Conservation (phyloP, 1,139 yeast species). For the Candida freyschussii region DNA sequence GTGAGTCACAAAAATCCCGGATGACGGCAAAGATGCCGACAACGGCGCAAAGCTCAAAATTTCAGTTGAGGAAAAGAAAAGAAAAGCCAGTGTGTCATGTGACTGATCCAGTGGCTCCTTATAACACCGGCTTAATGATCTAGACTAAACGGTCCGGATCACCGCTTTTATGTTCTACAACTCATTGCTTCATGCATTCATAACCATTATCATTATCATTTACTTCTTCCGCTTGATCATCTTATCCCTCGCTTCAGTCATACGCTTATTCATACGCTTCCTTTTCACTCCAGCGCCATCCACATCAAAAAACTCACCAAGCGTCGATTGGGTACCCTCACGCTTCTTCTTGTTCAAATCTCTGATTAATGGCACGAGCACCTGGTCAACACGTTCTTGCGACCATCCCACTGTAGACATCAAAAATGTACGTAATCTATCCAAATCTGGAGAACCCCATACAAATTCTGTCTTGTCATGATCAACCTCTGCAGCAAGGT, state of each 20-base stretch:
- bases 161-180: no score
- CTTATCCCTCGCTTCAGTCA: slow-evolving; percentile 52
- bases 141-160: no score
- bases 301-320: slow-evolving; percentile 55
- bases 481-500: slow-evolving; percentile 77
- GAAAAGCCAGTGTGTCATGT: no score
- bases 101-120: no score
- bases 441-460: slow-evolving; percentile 91
- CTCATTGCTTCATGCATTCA: no score
- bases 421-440: slow-evolving; percentile 66
- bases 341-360: slow-evolving; percentile 62
- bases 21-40: no score
- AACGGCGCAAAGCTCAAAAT: no score
- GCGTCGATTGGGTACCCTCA: slow-evolving; percentile 51
- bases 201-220: no score
- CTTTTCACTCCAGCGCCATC: slow-evolving; percentile 31
- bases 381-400: slow-evolving; percentile 70
- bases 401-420: slow-evolving; percentile 79
- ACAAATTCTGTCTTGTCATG: slow-evolving; percentile 67
- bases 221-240: slow-evolving; percentile 30
- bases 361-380: slow-evolving; percentile 81
- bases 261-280: slow-evolving; percentile 46
- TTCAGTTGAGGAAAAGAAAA: no score
- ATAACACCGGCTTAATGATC: no score
- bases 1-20: no score